Base-by-base conservation (phyloP, 345 rosid genomes). In the Orychophragmus violaceus region DNA sequence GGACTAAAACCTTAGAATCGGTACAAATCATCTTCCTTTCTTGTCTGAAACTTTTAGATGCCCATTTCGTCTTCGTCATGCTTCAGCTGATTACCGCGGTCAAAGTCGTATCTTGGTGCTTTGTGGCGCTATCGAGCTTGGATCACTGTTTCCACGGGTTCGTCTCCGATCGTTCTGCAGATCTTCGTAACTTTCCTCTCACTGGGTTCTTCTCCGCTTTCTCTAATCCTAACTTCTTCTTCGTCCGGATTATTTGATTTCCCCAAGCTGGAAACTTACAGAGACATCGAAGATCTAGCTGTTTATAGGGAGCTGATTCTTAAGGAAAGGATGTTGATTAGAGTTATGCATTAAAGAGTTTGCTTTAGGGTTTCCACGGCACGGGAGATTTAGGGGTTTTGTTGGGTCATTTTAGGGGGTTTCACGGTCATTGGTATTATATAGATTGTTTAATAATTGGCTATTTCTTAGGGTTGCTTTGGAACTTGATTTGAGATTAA, bases 201-300 rank as follows among this genome's bases (percentile, higher is more conserved):
- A 56, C 65, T 77, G 79, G 75, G 53, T 71, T 84, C 55, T 76
- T 77, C 64, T 76, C 81, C 12, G 82, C 68, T 69, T 74, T 82
- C 69, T 77, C 84, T 41, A 77, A 62, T 63, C 67, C 87, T 44
- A 73, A 72, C 70, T 62, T 82, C 51, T 52, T 80, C 55, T 84
- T 82, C 71, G 82, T 70, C 58, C 75, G 82, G 71, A 49, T 82
- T 79, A 62, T 83, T 60, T 82, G 78, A 85, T 77, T 64, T 74
- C 21, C 21, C 45, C 72, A 67, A 72, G 65, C 80, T 67, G 69
- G 8, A 42, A 71, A 62, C 48, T 71, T 61, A 14, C 42, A 58
- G 45, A 70, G 42, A 72, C 29, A 51, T 67, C 25, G 63, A 71
- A 33, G 44, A 72, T 78, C 72, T 76, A 35, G 68, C 64, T 59